phyloP scores from a whole-genome alignment of 371 early-diverging fungal species.

The Mortierella sp. region DNA sequence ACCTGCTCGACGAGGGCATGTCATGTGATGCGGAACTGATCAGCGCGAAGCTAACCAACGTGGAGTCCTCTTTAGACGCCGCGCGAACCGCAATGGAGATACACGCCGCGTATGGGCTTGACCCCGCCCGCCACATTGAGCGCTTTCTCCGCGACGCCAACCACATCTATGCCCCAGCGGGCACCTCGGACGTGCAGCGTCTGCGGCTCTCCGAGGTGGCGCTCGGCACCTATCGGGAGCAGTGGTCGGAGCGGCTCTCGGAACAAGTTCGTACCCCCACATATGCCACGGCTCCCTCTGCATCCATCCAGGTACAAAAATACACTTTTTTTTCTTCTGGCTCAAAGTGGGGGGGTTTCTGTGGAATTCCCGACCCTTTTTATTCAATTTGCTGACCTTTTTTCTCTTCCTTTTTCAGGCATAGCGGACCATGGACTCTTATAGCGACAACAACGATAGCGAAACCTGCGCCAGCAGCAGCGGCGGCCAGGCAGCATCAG shows the following conservation, averaged over 20 bases:
- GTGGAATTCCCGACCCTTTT: no score
- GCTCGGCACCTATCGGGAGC: neutral
- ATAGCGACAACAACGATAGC: no score
- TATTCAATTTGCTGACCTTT: no score
- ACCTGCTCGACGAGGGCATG: slow-evolving; percentile 1
- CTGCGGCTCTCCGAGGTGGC: neutral
- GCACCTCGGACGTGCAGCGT: neutral
- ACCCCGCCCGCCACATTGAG: neutral
- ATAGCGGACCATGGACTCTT: no score
- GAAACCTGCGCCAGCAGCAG: no score
- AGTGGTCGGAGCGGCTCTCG: neutral
- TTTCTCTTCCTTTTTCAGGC: no score
- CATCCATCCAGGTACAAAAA: neutral
- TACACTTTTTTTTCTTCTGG: no score
- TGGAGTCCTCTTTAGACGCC: neutral
- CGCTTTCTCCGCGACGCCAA: neutral
- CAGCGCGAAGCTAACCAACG: neutral
- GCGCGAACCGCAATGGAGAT: neutral
- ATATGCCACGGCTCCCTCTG: neutral
- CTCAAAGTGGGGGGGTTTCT: no score
- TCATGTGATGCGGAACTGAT: neutral
- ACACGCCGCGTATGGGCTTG: neutral
- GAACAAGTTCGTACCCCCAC: neutral
- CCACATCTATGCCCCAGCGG: neutral
- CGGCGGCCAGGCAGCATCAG: no score